Conservation (phyloP, 345 rosid species). For the Reutealis trisperma region DNA sequence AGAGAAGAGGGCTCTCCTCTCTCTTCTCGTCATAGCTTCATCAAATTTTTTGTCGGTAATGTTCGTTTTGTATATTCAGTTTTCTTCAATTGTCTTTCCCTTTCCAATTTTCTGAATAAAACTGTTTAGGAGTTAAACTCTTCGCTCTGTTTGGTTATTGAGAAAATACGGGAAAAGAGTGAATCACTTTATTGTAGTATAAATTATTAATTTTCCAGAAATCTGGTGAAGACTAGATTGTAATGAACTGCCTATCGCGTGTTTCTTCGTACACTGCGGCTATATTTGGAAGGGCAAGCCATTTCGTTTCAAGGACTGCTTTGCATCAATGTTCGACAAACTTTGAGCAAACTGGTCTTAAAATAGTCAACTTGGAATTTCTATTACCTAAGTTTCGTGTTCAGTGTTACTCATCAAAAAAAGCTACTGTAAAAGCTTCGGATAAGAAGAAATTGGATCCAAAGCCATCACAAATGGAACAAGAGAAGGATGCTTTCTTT, state of each 20-base stretch:
- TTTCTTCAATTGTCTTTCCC: no score
- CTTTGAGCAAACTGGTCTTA: slow-evolving; percentile 28
- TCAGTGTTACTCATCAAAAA: slow-evolving; percentile 52
- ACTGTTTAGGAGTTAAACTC: not conserved
- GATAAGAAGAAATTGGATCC: slow-evolving; percentile 30
- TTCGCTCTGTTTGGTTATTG: not conserved
- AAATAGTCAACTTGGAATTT: slow-evolving; percentile 29
- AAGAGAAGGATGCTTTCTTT: slow-evolving; percentile 68
- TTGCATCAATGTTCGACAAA: slow-evolving; percentile 30
- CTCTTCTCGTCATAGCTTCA: not conserved
- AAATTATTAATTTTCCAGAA: not conserved
- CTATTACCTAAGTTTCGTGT: slow-evolving; percentile 34
- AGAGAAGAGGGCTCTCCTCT: not conserved
- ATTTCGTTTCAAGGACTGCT: slow-evolving; percentile 25
- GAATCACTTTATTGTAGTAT: not conserved
- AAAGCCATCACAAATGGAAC: slow-evolving; percentile 30
- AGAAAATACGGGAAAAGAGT: not conserved
- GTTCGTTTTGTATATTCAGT: not conserved
- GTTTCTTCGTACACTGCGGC: slow-evolving; percentile 51
- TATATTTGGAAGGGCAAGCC: slow-evolving; percentile 43
- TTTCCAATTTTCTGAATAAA: no score
- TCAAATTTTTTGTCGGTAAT: not conserved
- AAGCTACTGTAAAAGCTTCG: slow-evolving; percentile 24
- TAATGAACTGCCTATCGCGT: slow-evolving; percentile 60
- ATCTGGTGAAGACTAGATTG: slow-evolving; percentile 4